phyloP scores from a whole-genome alignment of 768 basidiomycete species.

The Dioszegia crocea region DNA sequence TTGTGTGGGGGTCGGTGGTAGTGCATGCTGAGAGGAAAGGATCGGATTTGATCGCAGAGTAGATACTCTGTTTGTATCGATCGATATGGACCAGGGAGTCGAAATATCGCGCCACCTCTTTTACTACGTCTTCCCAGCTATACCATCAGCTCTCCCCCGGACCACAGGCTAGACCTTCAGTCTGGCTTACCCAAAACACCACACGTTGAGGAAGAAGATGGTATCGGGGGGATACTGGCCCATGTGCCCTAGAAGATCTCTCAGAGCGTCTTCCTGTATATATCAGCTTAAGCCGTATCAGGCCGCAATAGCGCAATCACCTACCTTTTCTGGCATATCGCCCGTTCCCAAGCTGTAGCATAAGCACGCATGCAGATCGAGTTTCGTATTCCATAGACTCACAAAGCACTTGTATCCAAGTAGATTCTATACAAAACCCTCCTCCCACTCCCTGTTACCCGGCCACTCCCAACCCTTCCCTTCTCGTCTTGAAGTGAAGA shows the following conservation, averaged over 20 bases:
- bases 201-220: constrained; percentile 81
- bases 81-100: constrained; percentile 79
- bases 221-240: constrained; percentile 61
- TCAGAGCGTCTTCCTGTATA: constrained; percentile 61
- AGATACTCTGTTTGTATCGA: constrained; percentile 75
- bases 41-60: constrained; percentile 62
- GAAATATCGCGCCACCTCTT: constrained; percentile 67
- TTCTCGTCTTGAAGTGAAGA: not conserved
- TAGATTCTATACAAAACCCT: constrained; percentile 68
- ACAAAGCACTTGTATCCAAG: constrained; percentile 63
- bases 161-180: not conserved
- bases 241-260: constrained; percentile 68
- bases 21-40: constrained; percentile 38
- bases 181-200: constrained; percentile 73
- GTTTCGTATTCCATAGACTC: constrained; percentile 10
- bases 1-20: constrained; percentile 45
- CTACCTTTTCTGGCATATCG: constrained; percentile 47
- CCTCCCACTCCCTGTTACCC: constrained; percentile 15
- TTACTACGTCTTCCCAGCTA: constrained; percentile 78
- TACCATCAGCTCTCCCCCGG: not conserved
- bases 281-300: too few species aligned
- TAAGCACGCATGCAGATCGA: not conserved
- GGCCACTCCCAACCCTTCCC: constrained; percentile 1
- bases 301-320: too few species aligned
- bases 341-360: constrained; percentile 40